These are phyloP conservation scores for Teunomyces lycoperdinae DNA, from an alignment of 805 yeast genomes.

Conservation along the genomic window DNA sequence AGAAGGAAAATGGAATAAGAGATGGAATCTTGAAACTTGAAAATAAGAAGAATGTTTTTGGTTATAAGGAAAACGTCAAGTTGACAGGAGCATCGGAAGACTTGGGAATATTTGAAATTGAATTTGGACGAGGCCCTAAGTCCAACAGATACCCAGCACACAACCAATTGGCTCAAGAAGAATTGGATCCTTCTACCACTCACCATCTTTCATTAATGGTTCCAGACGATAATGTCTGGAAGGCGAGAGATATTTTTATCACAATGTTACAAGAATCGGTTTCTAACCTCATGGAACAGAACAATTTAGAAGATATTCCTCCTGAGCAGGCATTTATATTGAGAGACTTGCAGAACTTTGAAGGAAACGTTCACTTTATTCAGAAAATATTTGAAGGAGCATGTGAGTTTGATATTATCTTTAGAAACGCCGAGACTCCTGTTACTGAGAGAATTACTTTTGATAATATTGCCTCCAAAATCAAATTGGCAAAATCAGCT, in stretches of 20 bases:
- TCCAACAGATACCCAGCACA: conserved; percentile 43
- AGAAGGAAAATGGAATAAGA: conserved; percentile 14
- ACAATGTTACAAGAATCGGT: conserved; percentile 70
- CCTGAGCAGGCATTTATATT: conserved; percentile 52
- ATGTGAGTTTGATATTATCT: conserved; percentile 73
- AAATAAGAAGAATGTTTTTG: conserved; percentile 21
- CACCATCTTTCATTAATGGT: conserved; percentile 68
- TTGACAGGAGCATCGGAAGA: conserved; percentile 51
- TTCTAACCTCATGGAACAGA: conserved; percentile 36
- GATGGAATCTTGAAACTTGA: conserved; percentile 26
- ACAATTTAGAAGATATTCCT: conserved; percentile 30
- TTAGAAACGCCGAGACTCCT: conserved; percentile 45
- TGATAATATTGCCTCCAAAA: conserved; percentile 33
- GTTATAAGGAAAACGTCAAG: conserved; percentile 37
- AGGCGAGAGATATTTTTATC: conserved; percentile 70
- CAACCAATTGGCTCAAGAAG: conserved; percentile 27
- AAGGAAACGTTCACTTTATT: conserved; percentile 75
- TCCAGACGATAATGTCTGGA: conserved; percentile 74
- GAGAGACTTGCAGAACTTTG: conserved; percentile 56
- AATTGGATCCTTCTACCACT: conserved; percentile 55
- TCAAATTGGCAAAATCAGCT: conserved; percentile 28
- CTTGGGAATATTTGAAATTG: conserved; percentile 64
- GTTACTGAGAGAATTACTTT: conserved; percentile 33
- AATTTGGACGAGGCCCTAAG: conserved; percentile 54
- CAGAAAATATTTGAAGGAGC: conserved; percentile 74